Base-by-base conservation (phyloP, 495 filamentous ascomycete species). In the Cairneyella variabilis region DNA sequence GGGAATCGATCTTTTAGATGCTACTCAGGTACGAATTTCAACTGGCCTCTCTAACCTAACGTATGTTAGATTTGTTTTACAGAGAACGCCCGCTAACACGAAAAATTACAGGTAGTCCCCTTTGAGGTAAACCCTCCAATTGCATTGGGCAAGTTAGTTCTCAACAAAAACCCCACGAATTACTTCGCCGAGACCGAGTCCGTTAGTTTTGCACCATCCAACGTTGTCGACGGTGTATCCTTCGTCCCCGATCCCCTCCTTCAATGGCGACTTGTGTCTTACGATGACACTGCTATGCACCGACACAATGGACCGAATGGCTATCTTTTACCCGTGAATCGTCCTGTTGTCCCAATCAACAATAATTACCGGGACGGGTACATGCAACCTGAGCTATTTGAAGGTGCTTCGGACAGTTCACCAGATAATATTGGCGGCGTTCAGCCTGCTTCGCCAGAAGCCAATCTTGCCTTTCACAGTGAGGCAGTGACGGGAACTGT, bases 341-440 rank as follows among this genome's bases (percentile, higher is more conserved):
- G 45, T 10, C 59, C 60, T 14, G 72, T 68, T 63, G 74, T 73
- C 51, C 74, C 75, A 0, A 57, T 77, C 1, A 75, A 77, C 63
- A 67, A 70, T 25, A 66, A 76, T 43, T 71, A 61, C 48, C 60
- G 42, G 17, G 42, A 46, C 27, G 42, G 42, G 10, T 46, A 26
- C 22, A 46, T 46, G 42, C 48, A 51, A 48, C 45, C 45, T 11
- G 16, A 32, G 45, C 16, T 48, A n/a, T 48, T 26, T n/a, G 45
- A 34, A 17, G 45, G 45, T 16, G 45, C 23, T 17, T 48, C 45
- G 3, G 30, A 14, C 22, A 34, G 26, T 37, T 48, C 45, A n/a
- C 45, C 45, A 30, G 45, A 48, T 28, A 21, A 21, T 3, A 48
- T 48, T 21, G 45, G 45, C 2, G 45, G 45, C 30, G 45, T 48